Percentiles rank a stretch among this genome's conserved stretches.
These are phyloP conservation scores for Dendrocalamus latiflorus DNA, from an alignment of 202 grass and related monocot genomes.

Conservation along the genomic window DNA sequence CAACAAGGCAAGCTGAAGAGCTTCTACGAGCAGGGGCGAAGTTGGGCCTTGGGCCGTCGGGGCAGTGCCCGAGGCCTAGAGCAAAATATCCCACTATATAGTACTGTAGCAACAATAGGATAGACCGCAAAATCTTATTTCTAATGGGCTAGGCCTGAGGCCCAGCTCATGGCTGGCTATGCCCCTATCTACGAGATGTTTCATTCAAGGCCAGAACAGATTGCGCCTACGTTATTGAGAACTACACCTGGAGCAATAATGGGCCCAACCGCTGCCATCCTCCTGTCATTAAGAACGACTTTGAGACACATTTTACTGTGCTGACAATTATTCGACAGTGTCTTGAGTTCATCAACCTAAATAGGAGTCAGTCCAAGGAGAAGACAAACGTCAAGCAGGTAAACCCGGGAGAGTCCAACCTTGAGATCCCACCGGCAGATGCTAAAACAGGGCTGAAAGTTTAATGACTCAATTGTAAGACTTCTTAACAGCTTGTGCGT, in stretches of 20 bases:
- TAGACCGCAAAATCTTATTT: too few species aligned
- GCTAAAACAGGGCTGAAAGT: conserved; percentile 12
- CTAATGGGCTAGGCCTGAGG: too few species aligned
- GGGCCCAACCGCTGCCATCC: conserved; percentile 46
- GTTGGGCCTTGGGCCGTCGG: too few species aligned
- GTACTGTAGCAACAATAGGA: too few species aligned
- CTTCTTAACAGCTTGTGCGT: conserved; percentile 2
- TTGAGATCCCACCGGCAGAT: not conserved
- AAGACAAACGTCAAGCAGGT: not conserved
- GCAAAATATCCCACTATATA: too few species aligned
- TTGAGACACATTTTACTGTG: conserved; percentile 72
- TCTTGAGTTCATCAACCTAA: conserved; percentile 73
- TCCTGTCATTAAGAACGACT: conserved; percentile 59
- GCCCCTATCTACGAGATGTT: too few species aligned
- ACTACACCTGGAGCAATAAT: conserved; percentile 57
- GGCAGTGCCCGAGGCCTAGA: too few species aligned
- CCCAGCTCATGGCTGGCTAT: too few species aligned
- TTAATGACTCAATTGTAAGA: conserved; percentile 4
- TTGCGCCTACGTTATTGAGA: conserved; percentile 83
- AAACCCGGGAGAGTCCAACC: not conserved
- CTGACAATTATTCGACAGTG: conserved; percentile 72
- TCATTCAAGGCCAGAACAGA: conserved; percentile 71
- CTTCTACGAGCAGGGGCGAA: conserved; percentile 53
- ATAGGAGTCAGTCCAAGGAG: conserved; percentile 44
- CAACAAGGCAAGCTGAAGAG: conserved; percentile 61